Evolutionary conservation across 768 basidiomycete genomes (phyloP).

Genomic region (Mycena galopus): DNA sequence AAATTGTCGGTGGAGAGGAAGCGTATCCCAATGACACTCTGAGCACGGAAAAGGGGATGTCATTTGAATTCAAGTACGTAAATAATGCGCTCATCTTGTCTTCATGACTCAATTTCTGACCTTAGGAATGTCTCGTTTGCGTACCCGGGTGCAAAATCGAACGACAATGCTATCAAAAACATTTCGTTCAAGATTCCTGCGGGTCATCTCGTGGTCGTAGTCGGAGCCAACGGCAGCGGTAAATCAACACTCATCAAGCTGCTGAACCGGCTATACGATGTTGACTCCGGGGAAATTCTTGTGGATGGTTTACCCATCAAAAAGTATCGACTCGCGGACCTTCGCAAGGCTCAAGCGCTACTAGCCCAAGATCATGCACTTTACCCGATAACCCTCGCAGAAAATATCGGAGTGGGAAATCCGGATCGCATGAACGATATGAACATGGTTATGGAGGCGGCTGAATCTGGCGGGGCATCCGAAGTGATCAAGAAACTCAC

Average conservation of each 20-base stretch:
- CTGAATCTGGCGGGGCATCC: conserved; percentile 20
- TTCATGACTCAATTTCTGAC: neutral
- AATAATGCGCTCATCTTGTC: no score
- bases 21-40: conserved; percentile 37
- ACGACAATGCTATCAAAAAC: conserved; percentile 34
- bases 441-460: conserved; percentile 11
- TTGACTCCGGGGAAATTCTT: conserved; percentile 45
- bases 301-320: conserved; percentile 49
- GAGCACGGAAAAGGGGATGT: conserved; percentile 24
- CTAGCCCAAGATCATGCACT: conserved; percentile 53
- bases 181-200: conserved; percentile 46
- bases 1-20: conserved; percentile 41
- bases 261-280: conserved; percentile 48
- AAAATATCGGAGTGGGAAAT: conserved; percentile 54
- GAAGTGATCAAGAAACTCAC: conserved; percentile 12
- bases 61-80: conserved; percentile 22
- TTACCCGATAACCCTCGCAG: conserved; percentile 50
- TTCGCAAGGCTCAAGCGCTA: conserved; percentile 48
- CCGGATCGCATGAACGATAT: conserved; percentile 16
- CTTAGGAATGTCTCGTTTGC: conserved; percentile 53
- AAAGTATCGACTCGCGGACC: conserved; percentile 42
- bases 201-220: conserved; percentile 49
- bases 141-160: conserved; percentile 43
- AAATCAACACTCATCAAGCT: conserved; percentile 49
- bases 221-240: conserved; percentile 52